These are phyloP conservation scores for Leccinum fuscescens DNA, from an alignment of 1,284 basidiomycete genomes.

Conservation along the genomic window DNA sequence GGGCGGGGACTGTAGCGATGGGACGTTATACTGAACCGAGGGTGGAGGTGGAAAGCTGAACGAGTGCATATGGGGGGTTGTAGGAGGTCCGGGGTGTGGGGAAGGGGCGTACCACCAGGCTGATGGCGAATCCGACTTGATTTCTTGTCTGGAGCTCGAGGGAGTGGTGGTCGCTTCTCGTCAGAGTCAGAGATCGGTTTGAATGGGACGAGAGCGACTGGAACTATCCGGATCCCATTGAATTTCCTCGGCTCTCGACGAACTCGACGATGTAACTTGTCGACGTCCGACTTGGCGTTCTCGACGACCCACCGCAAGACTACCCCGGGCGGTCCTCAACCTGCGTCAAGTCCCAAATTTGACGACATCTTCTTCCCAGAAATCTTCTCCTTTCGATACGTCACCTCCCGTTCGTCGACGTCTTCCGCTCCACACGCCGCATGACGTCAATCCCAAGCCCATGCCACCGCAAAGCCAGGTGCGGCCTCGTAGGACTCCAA, in stretches of 20 bases:
- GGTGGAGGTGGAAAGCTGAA: too few relatives aligned
- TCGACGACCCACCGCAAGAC: conserved; percentile 7
- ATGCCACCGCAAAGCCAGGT: conserved; percentile 30
- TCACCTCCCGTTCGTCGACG: background rate
- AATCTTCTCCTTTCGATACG: background rate
- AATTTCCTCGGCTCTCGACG: background rate
- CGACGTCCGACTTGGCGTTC: background rate
- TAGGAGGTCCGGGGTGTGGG: conserved; percentile 6
- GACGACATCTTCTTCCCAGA: background rate
- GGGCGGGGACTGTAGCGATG: conserved; percentile 3
- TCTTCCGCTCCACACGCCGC: background rate
- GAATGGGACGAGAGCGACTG: background rate
- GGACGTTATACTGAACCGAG: too few relatives aligned
- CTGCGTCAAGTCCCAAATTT: too few relatives aligned
- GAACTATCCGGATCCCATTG: conserved; percentile 19
- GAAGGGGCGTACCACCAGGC: conserved; percentile 15
- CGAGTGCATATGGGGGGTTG: background rate
- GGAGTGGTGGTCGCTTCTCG: background rate
- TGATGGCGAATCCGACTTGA: conserved; percentile 12
- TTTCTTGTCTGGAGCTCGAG: conserved; percentile 6
- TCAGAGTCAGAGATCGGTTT: background rate
- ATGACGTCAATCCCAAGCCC: conserved; percentile 21
- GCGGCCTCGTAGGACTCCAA: conserved; percentile 27
- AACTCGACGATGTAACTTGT: background rate
- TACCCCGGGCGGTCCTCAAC: conserved; percentile 22